Conservation (phyloP, 768 basidiomycete species). For the Austroboletus festivus region DNA sequence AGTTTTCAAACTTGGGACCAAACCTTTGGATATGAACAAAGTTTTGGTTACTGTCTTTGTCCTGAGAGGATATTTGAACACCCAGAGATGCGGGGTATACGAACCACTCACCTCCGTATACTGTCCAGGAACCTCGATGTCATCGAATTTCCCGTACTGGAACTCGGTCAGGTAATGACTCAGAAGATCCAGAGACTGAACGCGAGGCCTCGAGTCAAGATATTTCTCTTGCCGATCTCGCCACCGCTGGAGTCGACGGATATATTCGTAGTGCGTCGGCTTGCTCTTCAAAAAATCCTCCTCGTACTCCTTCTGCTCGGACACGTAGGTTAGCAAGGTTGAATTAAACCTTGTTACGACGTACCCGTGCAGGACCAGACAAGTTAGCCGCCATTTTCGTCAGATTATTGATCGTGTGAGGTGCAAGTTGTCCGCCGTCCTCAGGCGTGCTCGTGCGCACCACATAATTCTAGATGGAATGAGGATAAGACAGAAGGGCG, state of each 20-base stretch:
- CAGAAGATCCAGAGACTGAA: slow-evolving; percentile 80
- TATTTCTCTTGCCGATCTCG: slow-evolving; percentile 83
- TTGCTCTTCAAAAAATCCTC: slow-evolving; percentile 83
- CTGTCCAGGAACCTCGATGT: slow-evolving; percentile 98
- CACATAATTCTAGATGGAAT: slow-evolving; percentile 55
- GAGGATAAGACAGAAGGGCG: background rate
- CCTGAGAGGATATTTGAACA: slow-evolving; percentile 46
- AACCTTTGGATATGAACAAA: slow-evolving; percentile 92
- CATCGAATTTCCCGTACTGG: slow-evolving; percentile 95
- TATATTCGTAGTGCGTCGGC: slow-evolving; percentile 82
- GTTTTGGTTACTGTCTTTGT: slow-evolving; percentile 90
- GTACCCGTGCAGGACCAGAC: slow-evolving; percentile 54
- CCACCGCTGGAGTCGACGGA: slow-evolving; percentile 88
- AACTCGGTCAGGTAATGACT: slow-evolving; percentile 97
- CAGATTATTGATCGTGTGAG: slow-evolving; percentile 54
- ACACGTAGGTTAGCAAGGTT: slow-evolving; percentile 1
- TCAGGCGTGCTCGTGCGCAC: slow-evolving; percentile 61
- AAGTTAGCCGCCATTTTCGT: slow-evolving; percentile 60
- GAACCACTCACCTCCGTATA: slow-evolving; percentile 76
- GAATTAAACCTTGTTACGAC: slow-evolving; percentile 15
- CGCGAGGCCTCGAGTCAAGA: slow-evolving; percentile 77
- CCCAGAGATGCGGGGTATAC: background rate
- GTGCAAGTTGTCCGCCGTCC: slow-evolving; percentile 63
- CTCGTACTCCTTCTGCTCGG: slow-evolving; percentile 76
- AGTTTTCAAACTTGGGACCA: slow-evolving; percentile 85